Evolutionary conservation across 2,329 filamentous ascomycete species (phyloP), one percentile per base, ranked within the genome.

Genomic region (Cladosporium oxysporum): DNA sequence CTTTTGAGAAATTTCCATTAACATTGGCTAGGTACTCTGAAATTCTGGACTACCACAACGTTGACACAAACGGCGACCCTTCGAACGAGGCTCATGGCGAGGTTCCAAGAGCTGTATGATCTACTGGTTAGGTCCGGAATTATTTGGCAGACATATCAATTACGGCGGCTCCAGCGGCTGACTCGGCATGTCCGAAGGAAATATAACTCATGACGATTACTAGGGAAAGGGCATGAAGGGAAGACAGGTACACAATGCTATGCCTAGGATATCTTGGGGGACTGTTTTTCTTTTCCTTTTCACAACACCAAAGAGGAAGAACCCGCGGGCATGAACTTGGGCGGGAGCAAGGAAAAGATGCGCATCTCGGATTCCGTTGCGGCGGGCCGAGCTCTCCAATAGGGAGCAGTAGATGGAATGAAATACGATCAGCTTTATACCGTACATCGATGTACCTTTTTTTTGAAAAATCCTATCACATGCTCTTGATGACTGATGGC

Each of bases 41-140:
- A 80, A 98, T 99, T 74, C 90, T 98, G 74, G 93, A 98, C 80
- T 98, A 97, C 81, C 95, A 98, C 82, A 97, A 98, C 76, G 90
- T 97, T 69, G 93, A 96, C 71, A 76, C 72, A 29, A 71, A 72
- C n/a, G 74, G 75, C 62, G 75, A 69, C 26, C 69, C 69, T 14
- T 71, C 66, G 23, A 5, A 14, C n/a, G 60, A 62, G 31, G 60
- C 60, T 44, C 60, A 62, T 8, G 60, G 60, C 33, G 49, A 62
- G 33, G 47, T 62, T 35, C 60, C 60, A 21, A 21, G 60, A 62
- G 35, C 57, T 47, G 57, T 21, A 23, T 58, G 55, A 58, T 58
- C 31, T 35, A 58, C 55, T 41, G 33, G 31, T 37, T 41, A 41
- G 23, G 14, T 41, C 10, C 31, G 31, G 23, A 35, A 12, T 59